Evolutionary conservation across 768 basidiomycete genomes (phyloP).

Genomic region (Agrocybe praecox): DNA sequence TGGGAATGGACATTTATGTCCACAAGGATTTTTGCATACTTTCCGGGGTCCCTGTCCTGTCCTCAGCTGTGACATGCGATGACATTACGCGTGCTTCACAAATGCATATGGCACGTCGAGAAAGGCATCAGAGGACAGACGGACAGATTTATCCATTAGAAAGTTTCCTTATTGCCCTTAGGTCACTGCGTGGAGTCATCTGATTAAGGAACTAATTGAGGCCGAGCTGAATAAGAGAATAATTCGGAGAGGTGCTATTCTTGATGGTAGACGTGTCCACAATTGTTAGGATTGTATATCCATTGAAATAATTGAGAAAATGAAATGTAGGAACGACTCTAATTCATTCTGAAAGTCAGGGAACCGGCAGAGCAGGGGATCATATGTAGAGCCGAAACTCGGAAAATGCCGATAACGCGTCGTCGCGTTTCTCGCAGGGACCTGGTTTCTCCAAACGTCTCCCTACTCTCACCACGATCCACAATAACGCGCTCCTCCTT

Average conservation of each 20-base stretch:
- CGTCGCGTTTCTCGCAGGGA: conserved; percentile 47
- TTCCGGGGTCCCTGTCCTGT: too few relatives aligned
- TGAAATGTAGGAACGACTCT: conserved; percentile 4
- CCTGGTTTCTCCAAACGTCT: conserved; percentile 30
- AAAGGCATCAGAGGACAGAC: conserved; percentile 22
- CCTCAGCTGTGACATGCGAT: too few relatives aligned
- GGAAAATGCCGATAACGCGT: conserved; percentile 55
- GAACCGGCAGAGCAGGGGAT: conserved; percentile 24
- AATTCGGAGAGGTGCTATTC: conserved; percentile 13
- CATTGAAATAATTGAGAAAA: conserved; percentile 8
- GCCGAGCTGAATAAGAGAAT: conserved; percentile 8
- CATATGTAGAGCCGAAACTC: conserved; percentile 41
- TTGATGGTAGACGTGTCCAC: conserved; percentile 4
- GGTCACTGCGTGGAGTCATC: conserved; percentile 34
- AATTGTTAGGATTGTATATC: too few relatives aligned
- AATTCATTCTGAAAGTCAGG: conserved; percentile 16
- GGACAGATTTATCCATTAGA: conserved; percentile 21
- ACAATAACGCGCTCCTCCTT: conserved; percentile 27
- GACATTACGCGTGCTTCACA: conserved; percentile 17
- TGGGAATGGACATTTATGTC: too few relatives aligned
- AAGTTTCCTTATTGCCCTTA: conserved; percentile 22
- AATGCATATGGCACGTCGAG: conserved; percentile 19
- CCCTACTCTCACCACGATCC: conserved; percentile 31
- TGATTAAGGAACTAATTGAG: conserved; percentile 24
- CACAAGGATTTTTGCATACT: too few relatives aligned